Conservation (phyloP, 177 flowering plant genomes). For the Vitis hybrid region DNA sequence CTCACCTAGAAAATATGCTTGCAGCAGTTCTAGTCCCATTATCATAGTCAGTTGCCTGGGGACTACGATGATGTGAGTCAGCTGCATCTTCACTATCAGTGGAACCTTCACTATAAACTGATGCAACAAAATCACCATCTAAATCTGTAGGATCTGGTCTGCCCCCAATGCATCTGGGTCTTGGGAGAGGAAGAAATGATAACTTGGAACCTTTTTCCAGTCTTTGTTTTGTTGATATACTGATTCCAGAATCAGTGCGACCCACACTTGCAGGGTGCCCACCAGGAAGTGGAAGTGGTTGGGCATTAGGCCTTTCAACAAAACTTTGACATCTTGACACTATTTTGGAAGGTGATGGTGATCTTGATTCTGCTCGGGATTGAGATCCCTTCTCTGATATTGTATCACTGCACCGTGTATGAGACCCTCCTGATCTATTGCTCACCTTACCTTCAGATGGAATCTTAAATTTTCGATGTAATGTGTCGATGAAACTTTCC, state of each 20-base stretch:
- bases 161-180: conserved; percentile 43
- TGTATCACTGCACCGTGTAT: conserved; percentile 53
- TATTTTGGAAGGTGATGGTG: conserved; percentile 71
- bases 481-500: conserved; percentile 71
- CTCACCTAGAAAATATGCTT: conserved; percentile 77
- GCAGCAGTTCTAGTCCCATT: conserved; percentile 50
- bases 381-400: conserved; percentile 60
- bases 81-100: conserved; percentile 77
- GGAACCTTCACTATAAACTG: conserved; percentile 67
- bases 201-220: conserved; percentile 49
- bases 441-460: conserved; percentile 54
- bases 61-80: conserved; percentile 65
- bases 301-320: conserved; percentile 74
- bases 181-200: conserved; percentile 60
- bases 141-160: conserved; percentile 51
- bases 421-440: conserved; percentile 52
- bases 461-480: conserved; percentile 66
- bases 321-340: conserved; percentile 97
- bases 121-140: conserved; percentile 72
- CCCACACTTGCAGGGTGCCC: conserved; percentile 36
- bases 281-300: conserved; percentile 88
- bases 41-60: conserved; percentile 62
- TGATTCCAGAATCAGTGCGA: conserved; percentile 64
- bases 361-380: conserved; percentile 69
- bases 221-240: conserved; percentile 44